Percentiles rank a stretch among this genome's conserved stretches.
Conservation (phyloP, 306 rosid genomes). For the Cercis canadensis region DNA sequence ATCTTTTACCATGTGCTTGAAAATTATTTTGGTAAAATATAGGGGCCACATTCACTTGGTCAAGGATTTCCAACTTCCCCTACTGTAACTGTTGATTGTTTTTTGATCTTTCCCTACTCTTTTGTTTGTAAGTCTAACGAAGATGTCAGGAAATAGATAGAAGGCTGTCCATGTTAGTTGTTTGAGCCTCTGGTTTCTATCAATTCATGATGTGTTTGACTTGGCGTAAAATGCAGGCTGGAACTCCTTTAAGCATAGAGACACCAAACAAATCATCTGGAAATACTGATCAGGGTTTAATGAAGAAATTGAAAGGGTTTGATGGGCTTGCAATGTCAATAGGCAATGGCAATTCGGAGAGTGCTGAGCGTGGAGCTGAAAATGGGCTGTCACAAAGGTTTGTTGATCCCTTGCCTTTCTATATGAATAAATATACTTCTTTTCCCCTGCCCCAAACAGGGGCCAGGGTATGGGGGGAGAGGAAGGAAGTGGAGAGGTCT, state of each 20-base stretch:
- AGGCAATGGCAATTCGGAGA: constrained; percentile 73
- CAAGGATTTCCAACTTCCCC: constrained; percentile 78
- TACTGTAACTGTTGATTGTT: constrained; percentile 59
- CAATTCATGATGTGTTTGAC: constrained; percentile 32
- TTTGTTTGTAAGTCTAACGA: neutral
- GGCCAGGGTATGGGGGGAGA: neutral
- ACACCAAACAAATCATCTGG: constrained; percentile 81
- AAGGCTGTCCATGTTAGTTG: neutral
- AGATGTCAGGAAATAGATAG: neutral
- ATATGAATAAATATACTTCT: neutral
- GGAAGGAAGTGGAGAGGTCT: neutral
- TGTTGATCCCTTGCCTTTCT: constrained; percentile 32
- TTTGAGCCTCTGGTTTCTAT: neutral
- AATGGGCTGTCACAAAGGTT: constrained; percentile 78
- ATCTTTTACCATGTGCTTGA: constrained; percentile 29
- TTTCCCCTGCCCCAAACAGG: no score
- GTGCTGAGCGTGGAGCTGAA: constrained; percentile 66
- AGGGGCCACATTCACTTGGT: constrained; percentile 75
- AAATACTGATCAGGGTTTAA: constrained; percentile 70
- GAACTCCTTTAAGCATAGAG: constrained; percentile 61
- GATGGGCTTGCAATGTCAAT: constrained; percentile 96
- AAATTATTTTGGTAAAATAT: constrained; percentile 37
- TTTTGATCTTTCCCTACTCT: constrained; percentile 4
- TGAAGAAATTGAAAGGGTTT: constrained; percentile 83
- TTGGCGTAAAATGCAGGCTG: constrained; percentile 62